phyloP scores from a whole-genome alignment of 495 filamentous ascomycete genomes.

The Talaromyces liani region DNA sequence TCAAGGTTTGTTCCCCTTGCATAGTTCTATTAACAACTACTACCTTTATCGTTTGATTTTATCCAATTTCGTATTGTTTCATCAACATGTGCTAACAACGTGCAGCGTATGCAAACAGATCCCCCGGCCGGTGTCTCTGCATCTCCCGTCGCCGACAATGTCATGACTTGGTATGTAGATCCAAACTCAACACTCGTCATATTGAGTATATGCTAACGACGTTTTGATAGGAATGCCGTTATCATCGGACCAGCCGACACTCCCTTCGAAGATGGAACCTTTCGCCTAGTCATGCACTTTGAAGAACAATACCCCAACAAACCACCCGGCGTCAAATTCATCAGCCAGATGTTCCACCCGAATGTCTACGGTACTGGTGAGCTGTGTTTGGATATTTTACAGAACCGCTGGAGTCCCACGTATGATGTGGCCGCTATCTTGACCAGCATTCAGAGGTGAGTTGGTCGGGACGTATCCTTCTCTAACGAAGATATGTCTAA shows the following conservation, averaged over 20 bases:
- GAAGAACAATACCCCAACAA: slow-evolving; percentile 99
- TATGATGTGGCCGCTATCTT: slow-evolving; percentile 97
- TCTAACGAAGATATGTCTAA: too few species aligned
- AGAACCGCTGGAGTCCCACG: slow-evolving; percentile 97
- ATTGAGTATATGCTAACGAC: slow-evolving; percentile 4
- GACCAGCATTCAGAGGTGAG: slow-evolving; percentile 94
- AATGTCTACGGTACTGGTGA: slow-evolving; percentile 98
- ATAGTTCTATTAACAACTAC: neutral
- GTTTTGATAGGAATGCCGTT: slow-evolving; percentile 80
- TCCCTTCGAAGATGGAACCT: slow-evolving; percentile 97
- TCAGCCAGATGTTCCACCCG: slow-evolving; percentile 98
- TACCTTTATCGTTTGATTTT: neutral
- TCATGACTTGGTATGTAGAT: slow-evolving; percentile 86
- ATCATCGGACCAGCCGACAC: slow-evolving; percentile 98
- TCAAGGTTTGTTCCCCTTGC: slow-evolving; percentile 65
- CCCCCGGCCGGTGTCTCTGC: slow-evolving; percentile 95
- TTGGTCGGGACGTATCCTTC: too few species aligned
- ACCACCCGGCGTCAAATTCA: slow-evolving; percentile 94
- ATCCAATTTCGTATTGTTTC: neutral
- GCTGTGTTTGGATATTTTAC: slow-evolving; percentile 92
- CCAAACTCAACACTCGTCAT: neutral
- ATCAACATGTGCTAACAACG: neutral
- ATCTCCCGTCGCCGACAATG: slow-evolving; percentile 94
- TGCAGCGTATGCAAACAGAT: slow-evolving; percentile 97
- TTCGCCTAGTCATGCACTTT: slow-evolving; percentile 96